Percentiles rank a stretch among this genome's conserved stretches.
These are phyloP conservation scores for Tuber brumale DNA, from an alignment of 495 filamentous ascomycete genomes.

Conservation along the genomic window DNA sequence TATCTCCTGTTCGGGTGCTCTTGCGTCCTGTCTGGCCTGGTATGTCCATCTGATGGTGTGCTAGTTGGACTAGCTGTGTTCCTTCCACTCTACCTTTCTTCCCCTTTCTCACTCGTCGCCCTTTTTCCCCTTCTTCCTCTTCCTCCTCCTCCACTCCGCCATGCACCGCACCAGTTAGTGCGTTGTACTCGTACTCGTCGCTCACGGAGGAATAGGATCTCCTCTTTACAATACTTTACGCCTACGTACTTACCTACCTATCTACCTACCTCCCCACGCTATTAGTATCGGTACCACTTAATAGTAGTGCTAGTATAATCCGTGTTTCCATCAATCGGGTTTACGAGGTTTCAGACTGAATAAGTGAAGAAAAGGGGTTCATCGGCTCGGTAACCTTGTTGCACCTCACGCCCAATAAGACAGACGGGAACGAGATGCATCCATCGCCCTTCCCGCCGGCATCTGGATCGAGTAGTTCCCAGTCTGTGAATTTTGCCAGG, in stretches of 20 bases:
- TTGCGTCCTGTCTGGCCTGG: not conserved
- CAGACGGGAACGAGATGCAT: slow-evolving; percentile 30
- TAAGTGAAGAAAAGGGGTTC: not conserved
- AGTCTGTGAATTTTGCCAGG: slow-evolving; percentile 15
- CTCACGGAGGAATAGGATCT: not conserved
- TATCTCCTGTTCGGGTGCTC: not conserved
- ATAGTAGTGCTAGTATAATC: not conserved
- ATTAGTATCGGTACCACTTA: not conserved
- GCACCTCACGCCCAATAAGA: slow-evolving; percentile 20
- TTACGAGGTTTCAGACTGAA: not conserved
- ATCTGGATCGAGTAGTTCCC: slow-evolving; percentile 17
- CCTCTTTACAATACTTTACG: not conserved
- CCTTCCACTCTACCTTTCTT: not conserved
- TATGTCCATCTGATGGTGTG: not conserved
- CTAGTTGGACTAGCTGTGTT: not conserved
- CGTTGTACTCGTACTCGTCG: not conserved
- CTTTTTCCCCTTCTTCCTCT: not conserved
- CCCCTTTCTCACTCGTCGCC: slow-evolving; percentile 13
- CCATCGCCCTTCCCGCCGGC: slow-evolving; percentile 28
- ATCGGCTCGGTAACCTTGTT: not conserved
- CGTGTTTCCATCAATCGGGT: not conserved
- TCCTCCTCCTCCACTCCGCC: not conserved
- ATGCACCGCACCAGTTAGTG: not conserved
- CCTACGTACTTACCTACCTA: not conserved
- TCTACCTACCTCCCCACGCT: not conserved